Evolutionary conservation across 352 stramenopile species (phyloP), one percentile per base, ranked within the genome.

Genomic region (Ophiocytium majus): DNA sequence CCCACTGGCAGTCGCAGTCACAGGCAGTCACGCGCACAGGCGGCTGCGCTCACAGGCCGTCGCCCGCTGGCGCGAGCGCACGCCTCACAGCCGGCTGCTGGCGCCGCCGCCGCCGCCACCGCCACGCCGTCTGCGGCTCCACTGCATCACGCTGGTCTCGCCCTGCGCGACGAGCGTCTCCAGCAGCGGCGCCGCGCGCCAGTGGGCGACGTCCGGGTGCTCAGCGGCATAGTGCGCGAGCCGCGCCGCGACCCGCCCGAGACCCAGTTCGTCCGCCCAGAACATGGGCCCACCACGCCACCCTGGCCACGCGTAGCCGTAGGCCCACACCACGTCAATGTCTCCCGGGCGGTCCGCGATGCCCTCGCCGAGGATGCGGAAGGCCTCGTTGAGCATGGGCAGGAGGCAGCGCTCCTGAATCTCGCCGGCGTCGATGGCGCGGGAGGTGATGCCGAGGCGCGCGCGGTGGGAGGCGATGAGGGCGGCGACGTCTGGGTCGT

Each of bases 221-320:
- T 76, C 36, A 32, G 79, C 75, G 34, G 71, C 79, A 83, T 86
- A 88, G 28, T 76, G 71, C 33, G 49, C 64, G 49, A 88, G 74
- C 80, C 82, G 23, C 50, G 63, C 14, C 0, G 81, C 50, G 0
- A 88, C 49, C 9, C n/a, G 64, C 14, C 43, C 63, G 14, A 83
- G 49, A 9, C 84, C 84, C 1, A 88, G 37, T 71, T 88, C 84
- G 49, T 90, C 86, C 31, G 82, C 86, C 78, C 84, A 90, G 64
- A 89, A 90, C 86, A 90, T 90, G 1, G 86, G 86, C 28, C 86
- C 86, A 14, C 86, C 86, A 17, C 81, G 81, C 83, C 83, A 89
- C 0, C 57, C 43, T 0, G 86, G 86, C 76, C 82, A 90, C 33
- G 81, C 66, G 57, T 90, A 90, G 23, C 86, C 86, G 79, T 90